Base-by-base conservation (phyloP, 2,329 filamentous ascomycete genomes). In the Trichoderma sp. region DNA sequence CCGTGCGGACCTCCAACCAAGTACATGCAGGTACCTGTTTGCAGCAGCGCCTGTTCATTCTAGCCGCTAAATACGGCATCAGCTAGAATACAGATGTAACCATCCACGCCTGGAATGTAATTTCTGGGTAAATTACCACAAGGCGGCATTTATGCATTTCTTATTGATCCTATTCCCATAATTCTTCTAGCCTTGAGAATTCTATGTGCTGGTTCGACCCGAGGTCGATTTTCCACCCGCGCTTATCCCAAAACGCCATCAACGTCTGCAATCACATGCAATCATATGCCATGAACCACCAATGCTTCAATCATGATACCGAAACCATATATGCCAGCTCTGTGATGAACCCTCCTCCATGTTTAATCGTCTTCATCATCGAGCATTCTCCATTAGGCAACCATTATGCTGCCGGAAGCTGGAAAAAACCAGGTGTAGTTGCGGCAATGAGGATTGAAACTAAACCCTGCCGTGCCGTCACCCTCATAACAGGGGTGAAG, bases 191-290 rank as follows among this genome's bases (percentile, higher is more conserved):
- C 36, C 36, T 9, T 60, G n/a, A 32, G n/a, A 60, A 68, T n/a
- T 68, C 53, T 58, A 67, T 43, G 18, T 32, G 18, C 43, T 24
- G 18, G 43, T 58, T 39, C 64, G 24, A 30, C 21, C 30, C 65
- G 12, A 34, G 34, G 34, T 32, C 65, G 1, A 34, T 68, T 47
- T 32, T 39, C n/a, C 39, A 36, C n/a, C 57, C 28, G n/a, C n/a
- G 24, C 34, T 26, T 47, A 34, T 61, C 14, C 56, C 66, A 53
- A 69, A 69, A 69, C 56, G 57, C 66, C 66, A 47, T 30, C 64
- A 58, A n/a, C 57, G 61, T n/a, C 21, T 24, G 39, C 57, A 60
- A 61, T 62, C 9, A 69, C 57, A 53, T 30, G 32, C 53, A 60
- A 53, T 62, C 14, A 69, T 43, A 36, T 30, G 32, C 53, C 43